Percentiles rank a stretch among this genome's conserved stretches.
phyloP scores from a whole-genome alignment of 177 flowering plant genomes.

The Tripterygium wilfordii region DNA sequence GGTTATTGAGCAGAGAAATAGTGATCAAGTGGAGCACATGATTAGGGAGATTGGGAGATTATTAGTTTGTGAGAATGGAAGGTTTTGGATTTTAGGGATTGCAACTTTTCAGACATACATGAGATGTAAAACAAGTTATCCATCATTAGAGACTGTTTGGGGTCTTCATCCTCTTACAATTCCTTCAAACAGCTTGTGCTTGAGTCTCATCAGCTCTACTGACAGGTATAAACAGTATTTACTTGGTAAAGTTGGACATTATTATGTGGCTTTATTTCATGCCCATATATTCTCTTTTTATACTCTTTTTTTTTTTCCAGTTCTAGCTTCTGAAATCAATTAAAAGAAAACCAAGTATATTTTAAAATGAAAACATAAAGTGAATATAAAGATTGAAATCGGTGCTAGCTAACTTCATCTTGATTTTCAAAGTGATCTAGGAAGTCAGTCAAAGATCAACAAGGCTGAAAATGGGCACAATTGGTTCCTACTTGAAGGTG shows the following conservation, averaged over 20 bases:
- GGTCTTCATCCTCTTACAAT: slow-evolving; percentile 65
- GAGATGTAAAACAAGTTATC: slow-evolving; percentile 64
- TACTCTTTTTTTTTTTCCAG: not conserved
- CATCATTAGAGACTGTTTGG: slow-evolving; percentile 76
- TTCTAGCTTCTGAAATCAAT: not conserved
- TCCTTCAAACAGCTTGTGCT: slow-evolving; percentile 63
- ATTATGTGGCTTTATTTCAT: not conserved
- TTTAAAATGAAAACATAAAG: too few species aligned
- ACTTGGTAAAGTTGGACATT: slow-evolving; percentile 3
- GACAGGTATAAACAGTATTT: slow-evolving; percentile 65
- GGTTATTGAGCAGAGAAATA: slow-evolving; percentile 54
- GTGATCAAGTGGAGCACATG: slow-evolving; percentile 63
- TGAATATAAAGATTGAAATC: too few species aligned
- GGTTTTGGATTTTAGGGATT: slow-evolving; percentile 70
- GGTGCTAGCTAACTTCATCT: slow-evolving; percentile 1
- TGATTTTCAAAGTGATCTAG: slow-evolving; percentile 35
- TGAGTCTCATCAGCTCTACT: slow-evolving; percentile 70
- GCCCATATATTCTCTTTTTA: not conserved
- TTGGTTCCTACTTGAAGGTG: slow-evolving; percentile 32
- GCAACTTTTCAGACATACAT: slow-evolving; percentile 71
- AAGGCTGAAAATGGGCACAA: slow-evolving; percentile 28
- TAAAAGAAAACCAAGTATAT: too few species aligned
- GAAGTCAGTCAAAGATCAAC: slow-evolving; percentile 34
- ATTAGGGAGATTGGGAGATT: slow-evolving; percentile 69
- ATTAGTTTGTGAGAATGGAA: slow-evolving; percentile 41